A percentile compares a stretch with the other conserved stretches of the same genome.
phyloP scores from a whole-genome alignment of 1,139 yeast species.

The Candida smagusa region DNA sequence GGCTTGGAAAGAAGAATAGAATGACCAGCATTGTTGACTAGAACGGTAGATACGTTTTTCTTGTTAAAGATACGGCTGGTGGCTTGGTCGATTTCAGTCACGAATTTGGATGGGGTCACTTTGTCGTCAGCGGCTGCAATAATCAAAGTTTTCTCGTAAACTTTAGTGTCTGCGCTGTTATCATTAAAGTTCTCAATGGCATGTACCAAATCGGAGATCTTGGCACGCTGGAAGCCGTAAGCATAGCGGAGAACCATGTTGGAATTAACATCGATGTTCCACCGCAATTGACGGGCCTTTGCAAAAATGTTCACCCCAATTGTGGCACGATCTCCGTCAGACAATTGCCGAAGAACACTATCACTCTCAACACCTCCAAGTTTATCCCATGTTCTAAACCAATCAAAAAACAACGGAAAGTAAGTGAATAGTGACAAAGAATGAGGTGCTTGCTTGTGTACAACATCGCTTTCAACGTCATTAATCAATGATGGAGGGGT shows the following conservation, averaged over 20 bases:
- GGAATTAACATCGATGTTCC: slow-evolving; percentile 68
- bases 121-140: slow-evolving; percentile 59
- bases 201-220: slow-evolving; percentile 39
- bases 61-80: slow-evolving; percentile 24
- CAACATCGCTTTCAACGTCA: slow-evolving; percentile 13
- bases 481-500: slow-evolving; percentile 55
- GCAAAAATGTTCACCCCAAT: slow-evolving; percentile 30
- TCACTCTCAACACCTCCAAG: slow-evolving; percentile 57
- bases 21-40: slow-evolving; percentile 62
- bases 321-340: slow-evolving; percentile 21
- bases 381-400: slow-evolving; percentile 59
- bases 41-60: slow-evolving; percentile 31
- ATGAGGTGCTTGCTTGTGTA: slow-evolving; percentile 7
- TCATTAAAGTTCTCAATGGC: slow-evolving; percentile 38
- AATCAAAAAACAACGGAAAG: slow-evolving; percentile 53
- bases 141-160: slow-evolving; percentile 45
- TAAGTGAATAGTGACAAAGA: slow-evolving; percentile 25
- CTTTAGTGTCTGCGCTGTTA: slow-evolving; percentile 26
- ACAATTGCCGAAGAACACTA: slow-evolving; percentile 55
- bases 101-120: slow-evolving; percentile 46
- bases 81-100: slow-evolving; percentile 23
- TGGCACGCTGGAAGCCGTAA: slow-evolving; percentile 44
- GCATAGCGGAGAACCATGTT: slow-evolving; percentile 52
- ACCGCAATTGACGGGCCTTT: slow-evolving; percentile 58
- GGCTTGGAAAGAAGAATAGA: slow-evolving; percentile 63